Evolutionary conservation across 2,329 filamentous ascomycete species (phyloP).

Genomic region (Pseudogymnoascus sp.): DNA sequence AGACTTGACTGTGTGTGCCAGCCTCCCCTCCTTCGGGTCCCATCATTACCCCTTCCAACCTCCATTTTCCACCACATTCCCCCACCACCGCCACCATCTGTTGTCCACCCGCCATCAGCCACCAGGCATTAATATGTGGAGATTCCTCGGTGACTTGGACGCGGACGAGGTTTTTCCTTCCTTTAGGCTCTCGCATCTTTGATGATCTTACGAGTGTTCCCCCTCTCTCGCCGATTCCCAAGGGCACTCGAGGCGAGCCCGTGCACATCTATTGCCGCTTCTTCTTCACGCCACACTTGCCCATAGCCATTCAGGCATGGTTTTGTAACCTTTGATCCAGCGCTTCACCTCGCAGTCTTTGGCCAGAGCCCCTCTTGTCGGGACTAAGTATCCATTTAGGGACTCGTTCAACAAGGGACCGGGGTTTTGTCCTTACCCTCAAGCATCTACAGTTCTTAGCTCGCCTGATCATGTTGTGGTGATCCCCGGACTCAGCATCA

Average conservation of each 20-base stretch:
- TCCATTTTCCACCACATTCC: neutral
- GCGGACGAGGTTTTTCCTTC: conserved; percentile 8
- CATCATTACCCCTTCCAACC: conserved; percentile 6
- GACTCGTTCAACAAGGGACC: conserved; percentile 5
- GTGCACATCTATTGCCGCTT: conserved; percentile 6
- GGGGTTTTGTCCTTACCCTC: neutral
- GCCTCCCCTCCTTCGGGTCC: neutral
- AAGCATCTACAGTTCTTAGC: conserved; percentile 1
- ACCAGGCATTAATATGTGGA: conserved; percentile 7
- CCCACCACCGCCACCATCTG: conserved; percentile 1
- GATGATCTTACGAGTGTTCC: conserved; percentile 2
- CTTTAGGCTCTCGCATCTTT: conserved; percentile 6
- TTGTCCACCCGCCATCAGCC: neutral
- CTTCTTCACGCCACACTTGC: neutral
- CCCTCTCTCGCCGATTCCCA: neutral
- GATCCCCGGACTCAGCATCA: neutral
- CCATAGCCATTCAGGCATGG: neutral
- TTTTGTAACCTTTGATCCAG: neutral
- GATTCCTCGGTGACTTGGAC: neutral
- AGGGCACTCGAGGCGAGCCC: neutral
- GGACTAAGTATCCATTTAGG: neutral
- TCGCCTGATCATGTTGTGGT: conserved; percentile 6
- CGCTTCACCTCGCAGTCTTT: neutral
- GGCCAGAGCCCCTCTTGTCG: conserved; percentile 1
- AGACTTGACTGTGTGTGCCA: neutral